Conservation (phyloP, 345 rosid species). For the Lumnitzera littorea region DNA sequence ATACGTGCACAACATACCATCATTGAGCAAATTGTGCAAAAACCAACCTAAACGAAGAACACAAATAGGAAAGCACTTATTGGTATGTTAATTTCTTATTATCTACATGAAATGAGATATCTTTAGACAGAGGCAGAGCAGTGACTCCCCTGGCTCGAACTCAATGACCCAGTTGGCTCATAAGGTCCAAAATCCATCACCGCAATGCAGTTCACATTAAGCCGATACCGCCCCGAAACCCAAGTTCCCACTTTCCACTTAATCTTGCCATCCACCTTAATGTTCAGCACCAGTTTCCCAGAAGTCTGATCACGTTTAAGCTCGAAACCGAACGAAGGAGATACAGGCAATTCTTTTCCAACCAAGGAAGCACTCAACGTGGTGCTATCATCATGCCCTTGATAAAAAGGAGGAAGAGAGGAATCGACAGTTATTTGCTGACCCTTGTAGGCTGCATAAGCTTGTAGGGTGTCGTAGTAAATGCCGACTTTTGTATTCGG, state of each 20-base stretch:
- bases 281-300: conserved; percentile 43
- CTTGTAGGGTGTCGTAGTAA: conserved; percentile 67
- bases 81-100: neutral
- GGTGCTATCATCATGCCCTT: conserved; percentile 56
- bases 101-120: neutral
- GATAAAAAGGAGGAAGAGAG: conserved; percentile 67
- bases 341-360: conserved; percentile 55
- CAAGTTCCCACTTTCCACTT: conserved; percentile 86
- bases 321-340: conserved; percentile 53
- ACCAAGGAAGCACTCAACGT: conserved; percentile 56
- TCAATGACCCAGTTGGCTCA: conserved; percentile 36
- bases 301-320: conserved; percentile 46
- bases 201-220: conserved; percentile 60
- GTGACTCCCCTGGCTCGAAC: conserved; percentile 45
- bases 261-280: conserved; percentile 60
- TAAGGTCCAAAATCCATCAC: conserved; percentile 46
- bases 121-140: conserved; percentile 60
- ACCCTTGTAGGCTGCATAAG: conserved; percentile 60
- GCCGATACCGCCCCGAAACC: conserved; percentile 65
- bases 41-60: too few species aligned
- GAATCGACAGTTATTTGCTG: conserved; percentile 66
- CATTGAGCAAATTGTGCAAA: too few species aligned
- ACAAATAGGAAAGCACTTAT: too few species aligned
- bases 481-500: conserved; percentile 68
- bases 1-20: too few species aligned